These are phyloP conservation scores for Sclerospora graminicola DNA, from an alignment of 352 stramenopile species.

Conservation along the genomic window DNA sequence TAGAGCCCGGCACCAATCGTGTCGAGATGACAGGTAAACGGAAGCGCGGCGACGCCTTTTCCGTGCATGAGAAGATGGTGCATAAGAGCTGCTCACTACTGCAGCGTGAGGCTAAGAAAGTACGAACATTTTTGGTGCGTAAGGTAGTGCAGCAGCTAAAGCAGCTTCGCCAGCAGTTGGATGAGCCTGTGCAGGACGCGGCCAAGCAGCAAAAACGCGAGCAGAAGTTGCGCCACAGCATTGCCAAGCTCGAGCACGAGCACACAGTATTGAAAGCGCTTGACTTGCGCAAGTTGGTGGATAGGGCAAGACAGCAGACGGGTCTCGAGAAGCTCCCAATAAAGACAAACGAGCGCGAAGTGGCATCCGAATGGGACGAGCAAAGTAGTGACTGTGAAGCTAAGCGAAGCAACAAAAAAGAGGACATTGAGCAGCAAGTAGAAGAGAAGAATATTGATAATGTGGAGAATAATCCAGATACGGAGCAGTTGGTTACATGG, in stretches of 20 bases:
- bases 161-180: conserved; percentile 31
- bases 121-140: conserved; percentile 49
- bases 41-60: conserved; percentile 38
- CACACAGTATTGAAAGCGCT: conserved; percentile 45
- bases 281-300: conserved; percentile 38
- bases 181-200: conserved; percentile 21
- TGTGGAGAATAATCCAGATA: conserved; percentile 14
- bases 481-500: conserved; percentile 1
- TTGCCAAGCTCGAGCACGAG: conserved; percentile 41
- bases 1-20: no score
- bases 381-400: conserved; percentile 13
- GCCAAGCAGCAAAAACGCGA: conserved; percentile 32
- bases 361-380: conserved; percentile 15
- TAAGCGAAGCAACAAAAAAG: neutral
- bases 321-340: conserved; percentile 20
- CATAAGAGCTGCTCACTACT: conserved; percentile 63
- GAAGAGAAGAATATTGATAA: conserved; percentile 2
- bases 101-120: conserved; percentile 70
- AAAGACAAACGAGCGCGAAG: conserved; percentile 11
- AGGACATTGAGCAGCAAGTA: conserved; percentile 1
- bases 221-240: conserved; percentile 28
- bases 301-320: conserved; percentile 29
- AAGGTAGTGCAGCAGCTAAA: conserved; percentile 70
- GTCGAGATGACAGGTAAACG: conserved; percentile 29
- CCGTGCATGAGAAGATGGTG: conserved; percentile 50